phyloP scores from a whole-genome alignment of 805 yeast genomes.

The Candida easanensis region DNA sequence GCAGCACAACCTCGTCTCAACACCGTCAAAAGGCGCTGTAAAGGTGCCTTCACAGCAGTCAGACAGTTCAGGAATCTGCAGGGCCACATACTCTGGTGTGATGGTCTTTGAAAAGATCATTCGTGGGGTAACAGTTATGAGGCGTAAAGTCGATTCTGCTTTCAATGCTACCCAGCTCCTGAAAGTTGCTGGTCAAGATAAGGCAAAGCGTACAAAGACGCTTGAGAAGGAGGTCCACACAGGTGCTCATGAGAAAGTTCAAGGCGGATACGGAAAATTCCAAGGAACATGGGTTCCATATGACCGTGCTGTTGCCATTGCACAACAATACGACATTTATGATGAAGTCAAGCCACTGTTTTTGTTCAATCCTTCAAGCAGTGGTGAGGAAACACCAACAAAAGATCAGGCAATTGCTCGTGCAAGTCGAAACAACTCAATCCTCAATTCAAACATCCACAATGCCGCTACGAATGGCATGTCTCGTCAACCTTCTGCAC shows the following conservation, averaged over 20 bases:
- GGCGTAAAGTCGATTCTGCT: constrained; percentile 73
- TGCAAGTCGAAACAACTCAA: constrained; percentile 12
- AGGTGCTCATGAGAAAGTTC: constrained; percentile 70
- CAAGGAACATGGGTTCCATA: constrained; percentile 89
- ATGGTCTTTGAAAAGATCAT: constrained; percentile 78
- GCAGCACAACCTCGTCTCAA: constrained; percentile 1
- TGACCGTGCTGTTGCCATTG: constrained; percentile 58
- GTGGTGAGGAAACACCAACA: constrained; percentile 42
- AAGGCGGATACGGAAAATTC: constrained; percentile 81
- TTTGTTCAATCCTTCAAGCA: constrained; percentile 37
- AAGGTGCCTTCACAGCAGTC: background rate
- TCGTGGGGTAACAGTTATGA: constrained; percentile 71
- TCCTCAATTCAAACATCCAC: constrained; percentile 5
- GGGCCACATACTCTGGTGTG: constrained; percentile 76
- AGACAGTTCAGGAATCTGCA: constrained; percentile 42
- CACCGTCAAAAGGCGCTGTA: background rate
- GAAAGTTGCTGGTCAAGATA: constrained; percentile 74
- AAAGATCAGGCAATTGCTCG: constrained; percentile 43
- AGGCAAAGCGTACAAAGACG: constrained; percentile 72
- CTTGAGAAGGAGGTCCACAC: constrained; percentile 71
- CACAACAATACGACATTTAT: constrained; percentile 55
- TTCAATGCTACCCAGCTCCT: constrained; percentile 82
- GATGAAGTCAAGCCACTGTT: constrained; percentile 66
- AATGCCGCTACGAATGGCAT: constrained; percentile 13
- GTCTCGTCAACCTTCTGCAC: constrained; percentile 23